Evolutionary conservation across 2,329 filamentous ascomycete genomes (phyloP).

Genomic region (Arachnomyces sp.): DNA sequence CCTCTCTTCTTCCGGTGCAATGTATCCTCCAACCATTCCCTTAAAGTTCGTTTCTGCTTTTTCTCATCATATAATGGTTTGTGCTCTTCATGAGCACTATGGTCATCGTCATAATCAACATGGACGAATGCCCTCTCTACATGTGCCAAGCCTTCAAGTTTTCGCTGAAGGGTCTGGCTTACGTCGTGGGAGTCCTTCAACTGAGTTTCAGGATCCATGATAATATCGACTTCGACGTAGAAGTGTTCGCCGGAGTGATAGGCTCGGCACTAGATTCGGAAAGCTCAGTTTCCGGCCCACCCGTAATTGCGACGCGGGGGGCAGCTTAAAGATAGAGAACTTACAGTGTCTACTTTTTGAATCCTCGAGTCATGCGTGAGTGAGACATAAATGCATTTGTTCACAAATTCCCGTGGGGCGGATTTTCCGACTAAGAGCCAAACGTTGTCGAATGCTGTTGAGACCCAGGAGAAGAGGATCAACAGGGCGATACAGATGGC

Average conservation of each 20-base stretch:
- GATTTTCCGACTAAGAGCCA: slow-evolving; percentile 54
- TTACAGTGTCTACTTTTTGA: slow-evolving; percentile 47
- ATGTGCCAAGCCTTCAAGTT: slow-evolving; percentile 46
- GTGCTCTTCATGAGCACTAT: slow-evolving; percentile 9
- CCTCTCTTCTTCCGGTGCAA: background rate
- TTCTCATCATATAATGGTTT: slow-evolving; percentile 5
- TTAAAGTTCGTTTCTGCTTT: slow-evolving; percentile 5
- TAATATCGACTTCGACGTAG: slow-evolving; percentile 55
- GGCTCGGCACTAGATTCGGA: slow-evolving; percentile 38
- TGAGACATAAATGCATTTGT: slow-evolving; percentile 49
- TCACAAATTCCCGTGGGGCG: slow-evolving; percentile 49
- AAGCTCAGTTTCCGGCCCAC: background rate
- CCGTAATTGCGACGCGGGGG: background rate
- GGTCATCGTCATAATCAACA: slow-evolving; percentile 34
- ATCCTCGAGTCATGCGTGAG: slow-evolving; percentile 49
- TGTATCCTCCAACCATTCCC: slow-evolving; percentile 5
- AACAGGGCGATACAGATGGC: slow-evolving; percentile 53
- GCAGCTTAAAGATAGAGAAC: background rate
- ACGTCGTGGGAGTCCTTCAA: slow-evolving; percentile 53
- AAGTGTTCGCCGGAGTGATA: slow-evolving; percentile 55
- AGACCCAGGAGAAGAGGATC: slow-evolving; percentile 54
- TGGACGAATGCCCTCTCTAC: slow-evolving; percentile 43
- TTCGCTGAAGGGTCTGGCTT: slow-evolving; percentile 51
- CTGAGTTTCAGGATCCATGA: slow-evolving; percentile 49
- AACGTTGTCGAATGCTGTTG: slow-evolving; percentile 54